A percentile compares a stretch with the other conserved stretches of the same genome.
phyloP scores from a whole-genome alignment of 805 yeast genomes.

The Saturnispora besseyi region DNA sequence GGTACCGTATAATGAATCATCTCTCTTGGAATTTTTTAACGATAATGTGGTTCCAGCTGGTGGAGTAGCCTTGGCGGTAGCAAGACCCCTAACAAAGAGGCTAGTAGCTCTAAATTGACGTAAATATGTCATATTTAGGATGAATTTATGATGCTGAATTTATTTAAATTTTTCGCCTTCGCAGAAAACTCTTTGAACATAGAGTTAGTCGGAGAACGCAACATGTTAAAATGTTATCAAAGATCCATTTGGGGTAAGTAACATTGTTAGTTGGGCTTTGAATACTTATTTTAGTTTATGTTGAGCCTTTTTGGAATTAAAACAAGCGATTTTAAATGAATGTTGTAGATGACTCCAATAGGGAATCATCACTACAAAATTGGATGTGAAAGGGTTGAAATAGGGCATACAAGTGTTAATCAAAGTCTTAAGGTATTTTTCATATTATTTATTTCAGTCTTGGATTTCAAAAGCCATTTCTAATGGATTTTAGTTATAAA shows the following conservation, averaged over 20 bases:
- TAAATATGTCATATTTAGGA: constrained; percentile 2
- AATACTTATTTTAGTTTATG: too few species aligned
- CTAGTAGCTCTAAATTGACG: background rate
- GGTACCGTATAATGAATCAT: constrained; percentile 43
- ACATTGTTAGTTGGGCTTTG: background rate
- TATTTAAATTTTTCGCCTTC: constrained; percentile 1
- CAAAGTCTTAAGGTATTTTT: too few species aligned
- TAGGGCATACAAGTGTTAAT: background rate
- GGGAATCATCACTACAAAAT: background rate
- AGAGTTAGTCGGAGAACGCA: background rate
- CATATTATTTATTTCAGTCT: too few species aligned
- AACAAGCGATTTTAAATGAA: background rate
- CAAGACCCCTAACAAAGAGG: background rate
- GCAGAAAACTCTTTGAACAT: background rate
- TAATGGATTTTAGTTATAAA: too few species aligned
- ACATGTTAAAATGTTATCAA: background rate
- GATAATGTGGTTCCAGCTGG: constrained; percentile 41
- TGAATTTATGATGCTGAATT: background rate
- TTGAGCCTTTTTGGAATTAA: background rate
- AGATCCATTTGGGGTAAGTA: background rate
- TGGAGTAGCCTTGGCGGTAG: constrained; percentile 22
- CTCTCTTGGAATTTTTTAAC: constrained; percentile 36
- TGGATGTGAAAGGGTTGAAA: background rate
- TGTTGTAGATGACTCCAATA: background rate
- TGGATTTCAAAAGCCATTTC: too few species aligned